Evolutionary conservation across 805 yeast species (phyloP).

Genomic region (Teunomyces atbi): DNA sequence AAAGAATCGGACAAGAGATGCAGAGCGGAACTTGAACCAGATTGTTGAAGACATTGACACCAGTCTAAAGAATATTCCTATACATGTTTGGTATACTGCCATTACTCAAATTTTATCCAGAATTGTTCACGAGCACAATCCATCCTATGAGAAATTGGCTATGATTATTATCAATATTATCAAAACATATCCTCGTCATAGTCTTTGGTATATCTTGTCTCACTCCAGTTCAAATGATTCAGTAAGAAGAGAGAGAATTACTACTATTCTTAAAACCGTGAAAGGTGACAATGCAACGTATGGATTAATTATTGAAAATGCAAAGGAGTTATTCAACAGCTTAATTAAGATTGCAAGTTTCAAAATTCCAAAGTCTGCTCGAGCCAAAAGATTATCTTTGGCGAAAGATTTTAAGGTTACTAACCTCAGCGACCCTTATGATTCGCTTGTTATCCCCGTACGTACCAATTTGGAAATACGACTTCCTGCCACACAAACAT

Average conservation of each 20-base stretch:
- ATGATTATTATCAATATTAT: conserved; percentile 59
- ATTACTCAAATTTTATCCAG: conserved; percentile 85
- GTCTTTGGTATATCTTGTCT: conserved; percentile 81
- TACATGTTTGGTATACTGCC: conserved; percentile 71
- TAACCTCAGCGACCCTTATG: conserved; percentile 27
- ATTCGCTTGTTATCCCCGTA: conserved; percentile 69
- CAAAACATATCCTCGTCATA: conserved; percentile 70
- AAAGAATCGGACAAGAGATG: conserved; percentile 22
- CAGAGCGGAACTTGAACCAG: conserved; percentile 37
- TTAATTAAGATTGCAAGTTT: conserved; percentile 44
- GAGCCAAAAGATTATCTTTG: conserved; percentile 35
- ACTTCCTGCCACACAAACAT: conserved; percentile 48
- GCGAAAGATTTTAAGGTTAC: conserved; percentile 40
- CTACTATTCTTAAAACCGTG: conserved; percentile 18
- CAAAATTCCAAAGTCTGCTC: conserved; percentile 34
- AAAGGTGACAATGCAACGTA: conserved; percentile 13
- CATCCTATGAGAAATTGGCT: conserved; percentile 54
- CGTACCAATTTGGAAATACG: conserved; percentile 65
- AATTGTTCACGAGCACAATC: conserved; percentile 58
- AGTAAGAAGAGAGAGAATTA: conserved; percentile 27
- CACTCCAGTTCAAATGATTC: conserved; percentile 57
- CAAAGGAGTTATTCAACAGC: conserved; percentile 39
- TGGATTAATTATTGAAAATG: conserved; percentile 19
- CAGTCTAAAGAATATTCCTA: conserved; percentile 47
- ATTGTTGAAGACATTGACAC: conserved; percentile 50